Conservation (phyloP, 2,329 filamentous ascomycete species). For the Dryadomyces quercivorus region DNA sequence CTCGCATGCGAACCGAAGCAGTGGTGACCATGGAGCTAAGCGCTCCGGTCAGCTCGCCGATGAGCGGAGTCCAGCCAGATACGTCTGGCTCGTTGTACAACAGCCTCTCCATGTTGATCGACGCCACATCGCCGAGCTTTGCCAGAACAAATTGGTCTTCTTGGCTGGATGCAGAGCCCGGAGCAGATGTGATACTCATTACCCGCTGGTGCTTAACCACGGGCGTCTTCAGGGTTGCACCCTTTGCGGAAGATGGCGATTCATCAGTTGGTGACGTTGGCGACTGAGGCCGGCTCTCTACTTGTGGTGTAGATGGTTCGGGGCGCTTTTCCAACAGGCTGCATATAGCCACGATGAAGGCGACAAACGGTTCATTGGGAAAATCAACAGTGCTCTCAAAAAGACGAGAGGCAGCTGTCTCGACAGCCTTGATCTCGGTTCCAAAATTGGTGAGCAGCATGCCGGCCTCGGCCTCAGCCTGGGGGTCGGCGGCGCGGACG, state of each 20-base stretch:
- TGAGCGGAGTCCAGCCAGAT: slow-evolving; percentile 67
- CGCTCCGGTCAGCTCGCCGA: slow-evolving; percentile 37
- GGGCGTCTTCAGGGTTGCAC: slow-evolving; percentile 20
- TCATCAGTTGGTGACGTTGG: background rate
- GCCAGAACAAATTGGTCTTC: slow-evolving; percentile 57
- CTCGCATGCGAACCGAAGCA: slow-evolving; percentile 42
- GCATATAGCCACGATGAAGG: slow-evolving; percentile 66
- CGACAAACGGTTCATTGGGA: slow-evolving; percentile 67
- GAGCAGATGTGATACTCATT: slow-evolving; percentile 33
- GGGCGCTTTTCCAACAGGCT: slow-evolving; percentile 43
- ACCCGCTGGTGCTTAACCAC: slow-evolving; percentile 25
- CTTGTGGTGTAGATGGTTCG: slow-evolving; percentile 18
- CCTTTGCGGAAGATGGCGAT: background rate
- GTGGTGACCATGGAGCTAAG: slow-evolving; percentile 34
- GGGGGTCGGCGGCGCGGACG: slow-evolving; percentile 31
- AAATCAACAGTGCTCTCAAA: slow-evolving; percentile 91
- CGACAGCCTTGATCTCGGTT: slow-evolving; percentile 74
- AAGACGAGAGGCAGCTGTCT: slow-evolving; percentile 72
- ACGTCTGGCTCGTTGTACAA: slow-evolving; percentile 51
- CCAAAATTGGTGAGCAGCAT: slow-evolving; percentile 55
- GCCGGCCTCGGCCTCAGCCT: slow-evolving; percentile 36
- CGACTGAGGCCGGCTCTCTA: slow-evolving; percentile 15
- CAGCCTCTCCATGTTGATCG: slow-evolving; percentile 64
- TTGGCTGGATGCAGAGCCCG: slow-evolving; percentile 39
- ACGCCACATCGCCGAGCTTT: slow-evolving; percentile 61